Evolutionary conservation across 2,329 filamentous ascomycete species (phyloP), one percentile per base, ranked within the genome.

Genomic region (Dryadomyces sulphureus): DNA sequence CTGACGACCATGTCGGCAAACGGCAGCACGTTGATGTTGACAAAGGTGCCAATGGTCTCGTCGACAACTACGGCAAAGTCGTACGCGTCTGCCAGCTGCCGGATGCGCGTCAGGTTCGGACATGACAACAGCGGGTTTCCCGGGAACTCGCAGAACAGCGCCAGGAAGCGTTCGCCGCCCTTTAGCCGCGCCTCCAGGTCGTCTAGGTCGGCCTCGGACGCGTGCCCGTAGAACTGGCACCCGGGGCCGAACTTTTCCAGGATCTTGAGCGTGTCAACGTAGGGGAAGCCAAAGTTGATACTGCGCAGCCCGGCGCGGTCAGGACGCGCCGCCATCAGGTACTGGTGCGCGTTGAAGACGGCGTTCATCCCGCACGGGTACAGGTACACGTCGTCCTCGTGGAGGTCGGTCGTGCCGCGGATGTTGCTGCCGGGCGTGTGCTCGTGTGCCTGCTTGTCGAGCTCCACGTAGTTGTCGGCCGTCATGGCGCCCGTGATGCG

Each of bases 231-330:
- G 59, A 96, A 96, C 2, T 82, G 61, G 49, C 82, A 89, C 1
- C 90, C 90, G 0, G 88, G 84, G 0, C 90, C 92, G 61, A 93
- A 96, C 61, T 96, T 98, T 60, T 96, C 72, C 5, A 96, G 68
- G 43, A 95, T 86, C 61, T 98, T 98, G 46, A 96, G 72, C 0
- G 92, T 95, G 62, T 98, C 92, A 45, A 95, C 86, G 55, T 98
- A 98, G 0, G 92, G 88, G 55, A 98, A 98, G n/a, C 92, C 92
- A 57, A 87, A 95, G 57, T 83, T 89, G 58, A 98, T 79, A 60
- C 87, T 93, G 62, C 85, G 84, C 49, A 75, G 49, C 17, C 32
- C 59, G 7, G 70, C 65, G 3, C 79, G 78, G 27, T 52, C 50
- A 3, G 48, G 48, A 34, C 80, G 75, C 1, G 77, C 71, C 44